A percentile compares a stretch with the other conserved stretches of the same genome.
Conservation (phyloP, 2,329 filamentous ascomycete genomes). For the Botryotinia globosa region DNA sequence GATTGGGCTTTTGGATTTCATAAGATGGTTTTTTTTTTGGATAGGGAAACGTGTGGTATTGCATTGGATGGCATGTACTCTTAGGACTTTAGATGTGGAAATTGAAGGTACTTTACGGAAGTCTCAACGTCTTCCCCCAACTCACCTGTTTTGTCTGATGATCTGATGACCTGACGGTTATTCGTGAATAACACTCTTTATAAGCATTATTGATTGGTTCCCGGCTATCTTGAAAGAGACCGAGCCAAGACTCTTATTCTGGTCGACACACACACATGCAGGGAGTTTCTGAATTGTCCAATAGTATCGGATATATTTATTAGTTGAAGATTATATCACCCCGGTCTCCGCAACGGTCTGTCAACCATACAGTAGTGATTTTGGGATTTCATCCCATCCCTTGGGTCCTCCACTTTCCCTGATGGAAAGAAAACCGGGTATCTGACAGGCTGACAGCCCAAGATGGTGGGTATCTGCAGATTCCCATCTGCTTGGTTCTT, state of each 20-base stretch:
- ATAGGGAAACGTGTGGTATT: background rate
- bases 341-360: background rate
- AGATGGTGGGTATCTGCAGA: background rate
- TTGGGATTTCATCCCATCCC: background rate
- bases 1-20: too few species aligned
- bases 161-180: background rate
- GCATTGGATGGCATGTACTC: background rate
- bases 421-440: background rate
- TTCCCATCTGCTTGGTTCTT: background rate
- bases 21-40: background rate
- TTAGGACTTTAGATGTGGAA: background rate
- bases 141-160: background rate
- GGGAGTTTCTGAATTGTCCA: background rate
- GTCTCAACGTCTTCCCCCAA: background rate
- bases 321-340: background rate
- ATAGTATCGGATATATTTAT: background rate
- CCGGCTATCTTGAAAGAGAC: background rate
- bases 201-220: background rate
- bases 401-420: background rate
- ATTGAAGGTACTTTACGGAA: background rate
- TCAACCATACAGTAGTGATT: background rate
- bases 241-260: background rate
- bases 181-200: background rate
- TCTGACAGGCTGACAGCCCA: background rate
- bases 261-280: background rate